A percentile compares a stretch with the other conserved stretches of the same genome.
Conservation (phyloP, 306 rosid genomes). For the Coriaria nepalensis region DNA sequence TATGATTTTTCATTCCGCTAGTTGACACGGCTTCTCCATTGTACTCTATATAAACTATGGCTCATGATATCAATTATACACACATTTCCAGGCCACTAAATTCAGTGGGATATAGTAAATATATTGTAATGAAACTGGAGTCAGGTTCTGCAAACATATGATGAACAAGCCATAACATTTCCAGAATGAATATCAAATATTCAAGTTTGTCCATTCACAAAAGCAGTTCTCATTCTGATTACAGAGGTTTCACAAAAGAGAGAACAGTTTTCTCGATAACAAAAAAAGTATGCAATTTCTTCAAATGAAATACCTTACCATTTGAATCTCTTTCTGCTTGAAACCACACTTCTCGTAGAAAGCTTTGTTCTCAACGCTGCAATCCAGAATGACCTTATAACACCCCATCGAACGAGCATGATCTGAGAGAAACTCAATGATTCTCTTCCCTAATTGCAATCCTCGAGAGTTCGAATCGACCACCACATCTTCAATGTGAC, state of each 20-base stretch:
- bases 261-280: neutral
- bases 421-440: slow-evolving; percentile 40
- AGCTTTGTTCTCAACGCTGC: slow-evolving; percentile 36
- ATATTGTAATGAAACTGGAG: no score
- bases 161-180: no score
- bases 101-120: no score
- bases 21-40: no score
- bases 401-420: slow-evolving; percentile 57
- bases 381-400: slow-evolving; percentile 76
- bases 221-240: no score
- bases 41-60: no score
- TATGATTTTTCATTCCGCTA: no score
- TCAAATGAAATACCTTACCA: slow-evolving; percentile 63
- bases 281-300: neutral
- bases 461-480: slow-evolving; percentile 60
- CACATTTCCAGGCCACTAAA: no score
- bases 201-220: no score
- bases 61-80: no score
- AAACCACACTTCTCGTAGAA: slow-evolving; percentile 79
- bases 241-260: neutral
- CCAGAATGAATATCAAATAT: no score
- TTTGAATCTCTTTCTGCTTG: slow-evolving; percentile 43
- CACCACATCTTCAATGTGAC: slow-evolving; percentile 69
- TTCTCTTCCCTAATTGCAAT: slow-evolving; percentile 35
- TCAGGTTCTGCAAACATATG: no score